A percentile compares a stretch with the other conserved stretches of the same genome.
These are phyloP conservation scores for Henckelia pumila DNA, from an alignment of 257 asterid species.

Conservation along the genomic window DNA sequence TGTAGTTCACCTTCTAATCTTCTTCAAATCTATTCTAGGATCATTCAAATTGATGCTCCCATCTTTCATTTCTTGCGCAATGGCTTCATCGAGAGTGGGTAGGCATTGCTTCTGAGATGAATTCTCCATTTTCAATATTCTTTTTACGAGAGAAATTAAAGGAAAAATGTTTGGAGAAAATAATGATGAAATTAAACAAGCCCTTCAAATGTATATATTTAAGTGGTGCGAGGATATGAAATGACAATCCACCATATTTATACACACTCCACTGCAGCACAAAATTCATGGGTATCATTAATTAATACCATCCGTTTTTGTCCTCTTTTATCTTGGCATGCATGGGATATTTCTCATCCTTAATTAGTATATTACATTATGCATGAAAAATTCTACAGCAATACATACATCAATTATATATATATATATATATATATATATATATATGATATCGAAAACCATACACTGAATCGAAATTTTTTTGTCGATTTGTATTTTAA, in stretches of 20 bases:
- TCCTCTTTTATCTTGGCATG: neutral
- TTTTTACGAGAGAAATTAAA: too few relatives aligned
- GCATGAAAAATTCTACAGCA: neutral
- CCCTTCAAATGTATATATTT: neutral
- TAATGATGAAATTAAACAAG: too few relatives aligned
- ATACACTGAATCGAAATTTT: too few relatives aligned
- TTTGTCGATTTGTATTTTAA: too few relatives aligned
- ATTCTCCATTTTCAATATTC: neutral
- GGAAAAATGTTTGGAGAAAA: too few relatives aligned
- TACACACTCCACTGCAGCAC: neutral
- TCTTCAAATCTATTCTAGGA: slow-evolving; percentile 30
- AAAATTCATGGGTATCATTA: neutral
- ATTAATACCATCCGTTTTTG: too few relatives aligned
- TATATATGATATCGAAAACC: too few relatives aligned
- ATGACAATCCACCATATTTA: neutral
- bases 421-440: too few relatives aligned
- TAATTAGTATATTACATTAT: too few relatives aligned
- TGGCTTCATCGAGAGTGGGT: neutral
- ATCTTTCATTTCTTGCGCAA: neutral
- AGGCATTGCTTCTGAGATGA: neutral
- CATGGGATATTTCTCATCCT: neutral
- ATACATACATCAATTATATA: too few relatives aligned
- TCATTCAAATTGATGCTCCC: slow-evolving; percentile 27
- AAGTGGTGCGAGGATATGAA: neutral
- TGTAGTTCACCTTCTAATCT: slow-evolving; percentile 44